phyloP scores from a whole-genome alignment of 2,329 filamentous ascomycete species.

The Arthrobotrys pseudoclavata region DNA sequence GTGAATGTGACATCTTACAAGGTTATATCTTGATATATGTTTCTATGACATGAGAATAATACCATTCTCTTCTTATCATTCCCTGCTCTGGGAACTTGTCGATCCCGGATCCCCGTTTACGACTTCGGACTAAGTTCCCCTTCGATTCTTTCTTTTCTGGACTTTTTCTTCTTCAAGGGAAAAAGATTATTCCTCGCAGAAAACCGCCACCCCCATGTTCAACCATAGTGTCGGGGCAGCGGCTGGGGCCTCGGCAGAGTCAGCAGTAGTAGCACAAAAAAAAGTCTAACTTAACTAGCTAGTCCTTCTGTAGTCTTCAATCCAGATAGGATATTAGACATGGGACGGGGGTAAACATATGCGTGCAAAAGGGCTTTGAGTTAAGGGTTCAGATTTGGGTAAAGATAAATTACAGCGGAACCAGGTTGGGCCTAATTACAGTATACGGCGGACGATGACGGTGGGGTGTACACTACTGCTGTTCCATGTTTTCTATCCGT shows the following conservation, averaged over 20 bases:
- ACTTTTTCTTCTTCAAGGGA: constrained; percentile 16
- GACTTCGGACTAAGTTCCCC: constrained; percentile 15
- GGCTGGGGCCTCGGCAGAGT: constrained; percentile 40
- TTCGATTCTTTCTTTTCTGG: constrained; percentile 11
- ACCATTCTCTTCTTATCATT: constrained; percentile 45
- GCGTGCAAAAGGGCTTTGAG: no score
- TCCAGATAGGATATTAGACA: constrained; percentile 20
- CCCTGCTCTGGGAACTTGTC: constrained; percentile 18
- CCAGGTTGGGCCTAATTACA: constrained; percentile 9
- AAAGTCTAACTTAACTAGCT: not conserved
- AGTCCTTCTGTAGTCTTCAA: constrained; percentile 18
- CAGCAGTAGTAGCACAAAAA: constrained; percentile 26
- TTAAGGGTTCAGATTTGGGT: constrained; percentile 18
- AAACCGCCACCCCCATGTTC: constrained; percentile 27
- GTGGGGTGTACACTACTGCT: not conserved
- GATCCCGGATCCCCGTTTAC: constrained; percentile 31
- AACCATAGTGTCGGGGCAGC: constrained; percentile 47
- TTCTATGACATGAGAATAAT: constrained; percentile 60
- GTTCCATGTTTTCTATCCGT: constrained; percentile 46
- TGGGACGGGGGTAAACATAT: not conserved
- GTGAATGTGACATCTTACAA: constrained; percentile 28
- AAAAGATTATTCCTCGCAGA: not conserved
- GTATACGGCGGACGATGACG: constrained; percentile 8
- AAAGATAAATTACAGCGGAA: constrained; percentile 37
- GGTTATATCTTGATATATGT: constrained; percentile 31